Base-by-base conservation (phyloP, 805 yeast species). In the Saccharomycopsis sp. region DNA sequence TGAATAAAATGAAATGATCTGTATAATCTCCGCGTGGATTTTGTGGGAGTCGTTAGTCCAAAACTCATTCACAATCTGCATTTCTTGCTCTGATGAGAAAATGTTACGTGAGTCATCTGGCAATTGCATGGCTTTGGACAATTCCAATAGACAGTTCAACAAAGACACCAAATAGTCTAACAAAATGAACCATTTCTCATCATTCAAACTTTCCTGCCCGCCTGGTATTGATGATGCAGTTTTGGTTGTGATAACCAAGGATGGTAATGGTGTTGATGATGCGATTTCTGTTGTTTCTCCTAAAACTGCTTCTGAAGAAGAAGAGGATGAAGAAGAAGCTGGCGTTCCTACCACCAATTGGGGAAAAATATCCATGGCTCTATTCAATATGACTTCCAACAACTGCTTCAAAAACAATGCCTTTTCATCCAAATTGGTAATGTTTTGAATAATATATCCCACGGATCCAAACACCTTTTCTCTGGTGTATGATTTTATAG, bases 101-200 rank as follows among this genome's bases (percentile, higher is more conserved):
- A n/a, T n/a, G n/a, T n/a, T n/a, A n/a, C n/a, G n/a, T 37, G 34
- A 68, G 2, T 77, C 85, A 30, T 67, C 75, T 0, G 84, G 78
- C 2, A 71, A 57, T 37, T 73, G 73, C 52, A 80, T 57, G 0
- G 87, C 85, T 42, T 77, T 79, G 0, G 86, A 92, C 3, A 85
- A 62, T 39, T 80, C 83, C n/a, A 68, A 67, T 0, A 86, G 56
- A 52, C 86, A 81, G 10, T 71, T 60, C 19, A 84, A 57, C 34
- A 83, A 58, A 18, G 87, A 77, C 2, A 67, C 53, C 1, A 71
- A 52, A 48, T 77, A 78, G 2, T 71, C 75, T 2, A 59, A 48
- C 23, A 64, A 62, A 4, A 47, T 46, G 38, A 12, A 16, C 7
- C 15, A 34, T 5, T 22, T 9, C 13, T n/a, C n/a, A n/a, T n/a